Evolutionary conservation across 352 stramenopile species (phyloP).

Genomic region (Poterioochromonas sp.): DNA sequence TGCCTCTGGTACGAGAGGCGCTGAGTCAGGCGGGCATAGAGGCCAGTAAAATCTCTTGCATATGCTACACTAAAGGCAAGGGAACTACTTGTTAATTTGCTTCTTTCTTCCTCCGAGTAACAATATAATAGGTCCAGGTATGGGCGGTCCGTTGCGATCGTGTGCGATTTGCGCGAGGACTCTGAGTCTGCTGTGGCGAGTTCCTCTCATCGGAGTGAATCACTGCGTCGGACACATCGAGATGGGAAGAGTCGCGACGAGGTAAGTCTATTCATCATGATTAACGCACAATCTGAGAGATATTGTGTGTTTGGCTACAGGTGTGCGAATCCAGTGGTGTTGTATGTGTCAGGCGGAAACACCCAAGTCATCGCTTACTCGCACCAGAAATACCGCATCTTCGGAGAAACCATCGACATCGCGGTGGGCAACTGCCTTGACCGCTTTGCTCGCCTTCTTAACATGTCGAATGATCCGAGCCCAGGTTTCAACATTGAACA

Average conservation of each 20-base stretch:
- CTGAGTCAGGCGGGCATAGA: conserved; percentile 76
- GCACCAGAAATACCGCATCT: conserved; percentile 85
- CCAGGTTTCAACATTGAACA: conserved; percentile 98
- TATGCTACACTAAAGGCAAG: conserved; percentile 83
- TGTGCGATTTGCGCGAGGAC: conserved; percentile 71
- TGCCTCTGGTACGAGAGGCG: conserved; percentile 82
- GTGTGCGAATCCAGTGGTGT: conserved; percentile 84
- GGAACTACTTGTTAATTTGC: conserved; percentile 44
- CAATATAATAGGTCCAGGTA: conserved; percentile 68
- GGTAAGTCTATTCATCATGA: background rate
- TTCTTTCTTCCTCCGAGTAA: conserved; percentile 50
- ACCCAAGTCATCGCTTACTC: conserved; percentile 76
- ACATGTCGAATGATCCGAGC: conserved; percentile 93
- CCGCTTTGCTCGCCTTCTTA: conserved; percentile 83
- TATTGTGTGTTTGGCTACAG: conserved; percentile 43
- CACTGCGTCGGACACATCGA: conserved; percentile 99
- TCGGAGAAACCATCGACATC: conserved; percentile 99
- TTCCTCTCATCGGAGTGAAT: conserved; percentile 73
- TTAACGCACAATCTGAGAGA: background rate
- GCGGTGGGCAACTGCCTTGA: conserved; percentile 99
- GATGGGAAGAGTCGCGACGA: conserved; percentile 94
- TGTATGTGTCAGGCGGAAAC: conserved; percentile 98
- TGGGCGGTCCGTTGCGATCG: conserved; percentile 92
- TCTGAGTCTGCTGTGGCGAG: conserved; percentile 45
- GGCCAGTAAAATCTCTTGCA: conserved; percentile 72